Evolutionary conservation across 495 filamentous ascomycete species (phyloP).

Genomic region (Bryoglossum gracile): DNA sequence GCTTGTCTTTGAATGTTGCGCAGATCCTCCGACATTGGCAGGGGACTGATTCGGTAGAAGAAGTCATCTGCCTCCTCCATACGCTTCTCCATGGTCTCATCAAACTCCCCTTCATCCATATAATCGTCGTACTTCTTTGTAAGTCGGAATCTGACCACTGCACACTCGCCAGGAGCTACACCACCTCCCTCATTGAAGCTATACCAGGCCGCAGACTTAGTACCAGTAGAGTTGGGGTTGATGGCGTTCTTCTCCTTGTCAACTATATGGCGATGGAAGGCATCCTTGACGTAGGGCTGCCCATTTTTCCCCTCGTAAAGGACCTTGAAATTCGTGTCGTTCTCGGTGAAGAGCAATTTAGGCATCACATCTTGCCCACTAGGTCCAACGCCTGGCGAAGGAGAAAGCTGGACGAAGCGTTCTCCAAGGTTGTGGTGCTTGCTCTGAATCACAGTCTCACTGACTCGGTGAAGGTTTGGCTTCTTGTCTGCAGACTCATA

Average conservation of each 20-base stretch:
- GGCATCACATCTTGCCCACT: constrained; percentile 79
- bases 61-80: constrained; percentile 90
- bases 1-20: constrained; percentile 94
- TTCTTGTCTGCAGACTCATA: constrained; percentile 63
- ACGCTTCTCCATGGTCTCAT: constrained; percentile 82
- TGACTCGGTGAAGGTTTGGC: constrained; percentile 60
- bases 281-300: constrained; percentile 86
- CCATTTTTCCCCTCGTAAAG: constrained; percentile 73
- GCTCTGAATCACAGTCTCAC: constrained; percentile 59
- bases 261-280: constrained; percentile 84
- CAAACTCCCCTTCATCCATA: constrained; percentile 86
- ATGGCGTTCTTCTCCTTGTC: constrained; percentile 69
- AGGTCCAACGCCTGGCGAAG: constrained; percentile 74
- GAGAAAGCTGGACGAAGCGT: constrained; percentile 77
- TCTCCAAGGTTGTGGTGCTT: constrained; percentile 73
- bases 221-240: constrained; percentile 74
- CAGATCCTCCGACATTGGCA: constrained; percentile 91
- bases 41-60: constrained; percentile 83
- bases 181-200: constrained; percentile 83
- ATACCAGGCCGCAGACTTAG: constrained; percentile 89
- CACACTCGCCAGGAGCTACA: constrained; percentile 82
- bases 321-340: constrained; percentile 77
- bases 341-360: constrained; percentile 83
- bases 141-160: constrained; percentile 87
- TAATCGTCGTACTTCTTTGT: constrained; percentile 65